Evolutionary conservation across 768 basidiomycete species (phyloP).

Genomic region (Russula lepida): DNA sequence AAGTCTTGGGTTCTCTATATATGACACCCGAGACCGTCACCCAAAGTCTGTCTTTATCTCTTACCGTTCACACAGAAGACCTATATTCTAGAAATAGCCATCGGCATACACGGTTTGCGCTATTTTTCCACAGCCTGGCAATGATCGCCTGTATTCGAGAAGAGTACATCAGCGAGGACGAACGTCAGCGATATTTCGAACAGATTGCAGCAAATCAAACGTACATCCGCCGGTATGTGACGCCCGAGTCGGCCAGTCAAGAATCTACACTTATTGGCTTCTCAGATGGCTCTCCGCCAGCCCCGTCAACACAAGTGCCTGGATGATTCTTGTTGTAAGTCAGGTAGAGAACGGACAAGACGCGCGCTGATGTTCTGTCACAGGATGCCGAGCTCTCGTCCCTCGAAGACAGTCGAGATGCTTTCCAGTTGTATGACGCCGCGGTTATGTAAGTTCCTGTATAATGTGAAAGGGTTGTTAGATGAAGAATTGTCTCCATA

Average conservation of each 20-base stretch:
- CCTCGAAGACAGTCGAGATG: slow-evolving; percentile 44
- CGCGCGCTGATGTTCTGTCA: not conserved
- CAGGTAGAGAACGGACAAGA: not conserved
- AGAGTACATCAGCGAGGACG: slow-evolving; percentile 31
- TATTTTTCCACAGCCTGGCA: slow-evolving; percentile 66
- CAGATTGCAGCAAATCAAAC: slow-evolving; percentile 55
- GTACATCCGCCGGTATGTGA: slow-evolving; percentile 47
- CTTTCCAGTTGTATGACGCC: slow-evolving; percentile 58
- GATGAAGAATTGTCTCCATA: slow-evolving; percentile 22
- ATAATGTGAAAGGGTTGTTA: not conserved
- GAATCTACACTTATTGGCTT: not conserved
- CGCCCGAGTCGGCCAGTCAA: not conserved
- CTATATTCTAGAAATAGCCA: slow-evolving; percentile 35
- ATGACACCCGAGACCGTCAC: slow-evolving; percentile 47
- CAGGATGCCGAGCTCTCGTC: slow-evolving; percentile 68
- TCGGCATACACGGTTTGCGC: slow-evolving; percentile 55
- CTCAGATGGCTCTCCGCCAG: slow-evolving; percentile 61
- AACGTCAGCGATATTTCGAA: slow-evolving; percentile 36
- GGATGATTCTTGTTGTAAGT: slow-evolving; percentile 60
- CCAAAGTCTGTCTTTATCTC: slow-evolving; percentile 43
- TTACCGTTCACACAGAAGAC: not conserved
- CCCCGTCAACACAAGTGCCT: slow-evolving; percentile 58
- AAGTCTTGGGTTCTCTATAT: slow-evolving; percentile 53
- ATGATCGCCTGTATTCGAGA: slow-evolving; percentile 52
- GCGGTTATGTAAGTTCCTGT: slow-evolving; percentile 46